Evolutionary conservation across 768 basidiomycete species (phyloP).

Genomic region (Pilatotrama ljubarskyi): DNA sequence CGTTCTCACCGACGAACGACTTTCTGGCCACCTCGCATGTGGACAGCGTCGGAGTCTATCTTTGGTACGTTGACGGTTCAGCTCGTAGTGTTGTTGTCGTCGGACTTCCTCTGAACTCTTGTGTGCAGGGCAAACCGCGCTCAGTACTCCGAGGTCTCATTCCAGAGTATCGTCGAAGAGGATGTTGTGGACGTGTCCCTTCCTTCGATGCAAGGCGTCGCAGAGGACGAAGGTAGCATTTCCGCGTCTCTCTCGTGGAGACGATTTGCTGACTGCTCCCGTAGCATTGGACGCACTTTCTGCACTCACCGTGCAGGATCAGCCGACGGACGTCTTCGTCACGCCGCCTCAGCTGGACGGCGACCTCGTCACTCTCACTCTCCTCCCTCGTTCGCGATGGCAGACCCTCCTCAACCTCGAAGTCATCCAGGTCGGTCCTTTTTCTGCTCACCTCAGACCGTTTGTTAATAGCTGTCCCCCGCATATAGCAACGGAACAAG

Average conservation of each 20-base stretch:
- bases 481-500: slow-evolving; percentile 84
- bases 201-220: slow-evolving; percentile 81
- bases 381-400: slow-evolving; percentile 92
- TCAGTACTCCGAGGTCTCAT: slow-evolving; percentile 84
- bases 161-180: slow-evolving; percentile 71
- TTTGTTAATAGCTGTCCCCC: neutral
- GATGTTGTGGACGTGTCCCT: slow-evolving; percentile 68
- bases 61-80: slow-evolving; percentile 65
- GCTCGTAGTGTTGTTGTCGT: neutral
- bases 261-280: slow-evolving; percentile 5
- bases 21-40: slow-evolving; percentile 95
- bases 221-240: slow-evolving; percentile 75
- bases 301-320: slow-evolving; percentile 58
- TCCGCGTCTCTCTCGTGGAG: neutral
- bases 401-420: slow-evolving; percentile 96
- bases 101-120: neutral
- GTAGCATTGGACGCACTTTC: slow-evolving; percentile 72
- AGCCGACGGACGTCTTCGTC: slow-evolving; percentile 67
- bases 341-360: slow-evolving; percentile 89
- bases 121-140: slow-evolving; percentile 85
- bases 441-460: no score
- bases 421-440: slow-evolving; percentile 72
- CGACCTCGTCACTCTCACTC: slow-evolving; percentile 89
- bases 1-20: slow-evolving; percentile 94
- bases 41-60: slow-evolving; percentile 89